Base-by-base conservation (phyloP, 257 asterid genomes). In the Jacaranda copaia region DNA sequence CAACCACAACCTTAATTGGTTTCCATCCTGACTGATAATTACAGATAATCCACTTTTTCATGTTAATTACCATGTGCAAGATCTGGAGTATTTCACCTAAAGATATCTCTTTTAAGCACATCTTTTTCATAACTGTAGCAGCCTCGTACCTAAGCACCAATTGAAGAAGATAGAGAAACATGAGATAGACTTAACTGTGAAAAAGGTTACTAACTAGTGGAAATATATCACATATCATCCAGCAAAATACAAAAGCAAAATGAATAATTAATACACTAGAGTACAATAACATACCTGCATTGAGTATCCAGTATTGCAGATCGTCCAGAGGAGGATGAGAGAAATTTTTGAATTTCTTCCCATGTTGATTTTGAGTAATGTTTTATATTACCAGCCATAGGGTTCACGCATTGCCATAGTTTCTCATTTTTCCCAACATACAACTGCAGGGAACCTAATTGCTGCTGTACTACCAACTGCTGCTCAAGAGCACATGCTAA, bases 21-120 rank as follows among this genome's bases (percentile, higher is more conserved):
- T 86, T 87, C 98, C 98, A 92, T 81, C 97, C 98, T 16, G 98
- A 86, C 77, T 88, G 94, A 87, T 82, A 77, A 78, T 87, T 92
- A 80, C 66, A 85, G 10, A 70, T 72, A 58, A 92, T 86, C 98
- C 98, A 94, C 65, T 74, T 94, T 85, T 92, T 94, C 83, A 81
- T 76, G 85, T 81, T 81, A 73, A 89, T 89, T 78, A 92, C 91
- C 91, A 94, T 85, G 77, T 94, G 91, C 89, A 94, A 87, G 82
- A 94, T 85, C 89, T 90, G 97, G 79, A 92, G 88, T 79, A 91
- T 82, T 80, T 89, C 97, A 18, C 98, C 98, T 83, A 94, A 77
- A 57, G 92, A 74, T 69, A 76, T 83, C 67, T 86, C 91, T 63
- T 84, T 85, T 81, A 94, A 74, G 91, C 98, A 90, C 83, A 85